A percentile compares a stretch with the other conserved stretches of the same genome.
These are phyloP conservation scores for Pelagophyceae sp. DNA, from an alignment of 352 stramenopile species.

Conservation along the genomic window DNA sequence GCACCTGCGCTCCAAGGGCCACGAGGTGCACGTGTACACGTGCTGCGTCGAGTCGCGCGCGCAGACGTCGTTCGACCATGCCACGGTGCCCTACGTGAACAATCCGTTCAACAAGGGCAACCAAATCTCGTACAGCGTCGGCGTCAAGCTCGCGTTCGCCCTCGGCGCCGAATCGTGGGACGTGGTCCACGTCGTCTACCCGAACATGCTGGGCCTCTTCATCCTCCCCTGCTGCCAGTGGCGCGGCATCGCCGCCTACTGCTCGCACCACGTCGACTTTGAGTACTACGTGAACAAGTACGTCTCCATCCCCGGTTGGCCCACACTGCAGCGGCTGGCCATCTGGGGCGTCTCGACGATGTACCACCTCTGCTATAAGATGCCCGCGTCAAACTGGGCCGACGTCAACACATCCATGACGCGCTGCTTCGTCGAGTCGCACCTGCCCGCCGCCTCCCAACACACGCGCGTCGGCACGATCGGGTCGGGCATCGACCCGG, in stretches of 20 bases:
- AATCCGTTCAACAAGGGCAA: neutral
- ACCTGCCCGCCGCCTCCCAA: neutral
- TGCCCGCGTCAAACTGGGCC: neutral
- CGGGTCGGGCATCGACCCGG: conserved; percentile 1
- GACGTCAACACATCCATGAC: conserved; percentile 7
- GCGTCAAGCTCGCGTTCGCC: neutral
- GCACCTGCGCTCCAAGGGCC: neutral
- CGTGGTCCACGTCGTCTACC: conserved; percentile 6
- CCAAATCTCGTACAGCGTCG: neutral
- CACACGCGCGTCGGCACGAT: conserved; percentile 3
- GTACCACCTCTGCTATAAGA: conserved; percentile 1
- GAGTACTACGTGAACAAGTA: conserved; percentile 5
- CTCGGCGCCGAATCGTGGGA: conserved; percentile 4
- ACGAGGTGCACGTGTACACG: conserved; percentile 7
- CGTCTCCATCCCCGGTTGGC: neutral
- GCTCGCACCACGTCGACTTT: conserved; percentile 3
- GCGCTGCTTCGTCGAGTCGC: neutral
- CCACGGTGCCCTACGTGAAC: neutral
- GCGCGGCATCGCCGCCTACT: conserved; percentile 5
- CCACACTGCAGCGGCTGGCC: neutral
- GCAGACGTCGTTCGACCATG: conserved; percentile 1
- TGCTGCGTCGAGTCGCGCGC: neutral
- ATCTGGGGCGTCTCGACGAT: neutral
- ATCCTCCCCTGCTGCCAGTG: neutral
- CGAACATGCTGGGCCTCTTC: conserved; percentile 4